phyloP scores from a whole-genome alignment of 441 rosid genomes.

The Biscutella auriculata region DNA sequence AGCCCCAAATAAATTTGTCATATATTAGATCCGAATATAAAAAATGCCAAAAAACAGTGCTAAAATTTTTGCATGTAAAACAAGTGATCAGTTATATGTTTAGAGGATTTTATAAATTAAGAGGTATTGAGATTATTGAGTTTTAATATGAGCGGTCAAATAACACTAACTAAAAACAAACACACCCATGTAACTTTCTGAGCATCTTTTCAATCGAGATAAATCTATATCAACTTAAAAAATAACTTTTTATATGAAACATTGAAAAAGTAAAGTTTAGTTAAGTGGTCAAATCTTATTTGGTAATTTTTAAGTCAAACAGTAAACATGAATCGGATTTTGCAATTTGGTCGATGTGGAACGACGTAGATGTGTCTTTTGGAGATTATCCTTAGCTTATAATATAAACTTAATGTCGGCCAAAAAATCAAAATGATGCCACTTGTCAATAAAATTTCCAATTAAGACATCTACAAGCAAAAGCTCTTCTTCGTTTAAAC shows the following conservation, averaged over 20 bases:
- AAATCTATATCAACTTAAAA: neutral
- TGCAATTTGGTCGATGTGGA: conserved; percentile 1
- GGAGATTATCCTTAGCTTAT: neutral
- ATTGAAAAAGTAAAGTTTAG: neutral
- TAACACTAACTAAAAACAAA: too few relatives aligned
- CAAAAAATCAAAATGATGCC: conserved; percentile 14
- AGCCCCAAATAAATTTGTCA: too few relatives aligned
- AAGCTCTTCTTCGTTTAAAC: neutral
- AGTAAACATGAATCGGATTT: conserved; percentile 2
- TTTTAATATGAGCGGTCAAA: too few relatives aligned
- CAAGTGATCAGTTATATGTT: too few relatives aligned
- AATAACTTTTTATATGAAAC: neutral
- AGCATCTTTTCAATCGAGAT: too few relatives aligned
- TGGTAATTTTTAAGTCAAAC: neutral
- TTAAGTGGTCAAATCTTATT: neutral
- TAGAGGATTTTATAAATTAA: too few relatives aligned
- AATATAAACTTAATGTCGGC: neutral
- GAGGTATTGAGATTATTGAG: too few relatives aligned
- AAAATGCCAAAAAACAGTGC: too few relatives aligned
- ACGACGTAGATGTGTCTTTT: neutral
- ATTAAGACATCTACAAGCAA: neutral
- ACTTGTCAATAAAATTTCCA: neutral
- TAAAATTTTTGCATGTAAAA: too few relatives aligned
- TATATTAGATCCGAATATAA: too few relatives aligned
- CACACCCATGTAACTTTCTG: too few relatives aligned